Percentiles rank a stretch among this genome's conserved stretches.
Evolutionary conservation across 345 rosid species (phyloP).

Genomic region (Lepidium africanum): DNA sequence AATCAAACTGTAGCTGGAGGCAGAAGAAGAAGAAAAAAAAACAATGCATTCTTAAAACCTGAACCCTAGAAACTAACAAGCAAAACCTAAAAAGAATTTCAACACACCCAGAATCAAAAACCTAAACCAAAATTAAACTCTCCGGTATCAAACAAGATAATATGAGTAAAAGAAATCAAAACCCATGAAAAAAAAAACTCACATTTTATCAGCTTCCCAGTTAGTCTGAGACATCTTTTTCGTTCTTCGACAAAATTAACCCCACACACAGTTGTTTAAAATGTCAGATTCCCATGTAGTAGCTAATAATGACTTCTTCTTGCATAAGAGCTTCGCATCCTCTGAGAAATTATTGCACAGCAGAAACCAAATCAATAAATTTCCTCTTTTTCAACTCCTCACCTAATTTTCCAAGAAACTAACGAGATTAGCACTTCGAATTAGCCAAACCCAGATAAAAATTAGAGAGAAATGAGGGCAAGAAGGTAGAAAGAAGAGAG

Average conservation of each 20-base stretch:
- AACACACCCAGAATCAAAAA: constrained; percentile 25
- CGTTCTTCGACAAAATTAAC: constrained; percentile 26
- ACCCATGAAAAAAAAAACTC: constrained; percentile 29
- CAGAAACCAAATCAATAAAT: constrained; percentile 9
- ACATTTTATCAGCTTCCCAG: constrained; percentile 99
- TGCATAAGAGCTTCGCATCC: constrained; percentile 21
- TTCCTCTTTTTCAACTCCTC: constrained; percentile 11
- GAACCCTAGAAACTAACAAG: constrained; percentile 14
- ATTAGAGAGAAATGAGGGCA: not conserved
- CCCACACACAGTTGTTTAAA: constrained; percentile 30
- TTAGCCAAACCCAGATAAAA: not conserved
- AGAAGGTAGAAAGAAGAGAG: not conserved
- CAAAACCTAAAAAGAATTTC: constrained; percentile 20
- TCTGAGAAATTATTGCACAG: constrained; percentile 25
- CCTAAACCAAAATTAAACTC: constrained; percentile 1
- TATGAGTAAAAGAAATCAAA: not conserved
- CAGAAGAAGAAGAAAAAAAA: not conserved
- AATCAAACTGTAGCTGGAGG: constrained; percentile 4
- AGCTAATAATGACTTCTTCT: constrained; percentile 9
- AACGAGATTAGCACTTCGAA: constrained; percentile 17
- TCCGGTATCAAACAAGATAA: not conserved
- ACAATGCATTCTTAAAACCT: constrained; percentile 19
- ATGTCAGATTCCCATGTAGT: constrained; percentile 37
- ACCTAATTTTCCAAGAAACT: constrained; percentile 14
- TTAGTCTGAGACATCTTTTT: constrained; percentile 78